These are phyloP conservation scores for Saturnispora quitensis DNA, from an alignment of 805 yeast genomes.

Conservation along the genomic window DNA sequence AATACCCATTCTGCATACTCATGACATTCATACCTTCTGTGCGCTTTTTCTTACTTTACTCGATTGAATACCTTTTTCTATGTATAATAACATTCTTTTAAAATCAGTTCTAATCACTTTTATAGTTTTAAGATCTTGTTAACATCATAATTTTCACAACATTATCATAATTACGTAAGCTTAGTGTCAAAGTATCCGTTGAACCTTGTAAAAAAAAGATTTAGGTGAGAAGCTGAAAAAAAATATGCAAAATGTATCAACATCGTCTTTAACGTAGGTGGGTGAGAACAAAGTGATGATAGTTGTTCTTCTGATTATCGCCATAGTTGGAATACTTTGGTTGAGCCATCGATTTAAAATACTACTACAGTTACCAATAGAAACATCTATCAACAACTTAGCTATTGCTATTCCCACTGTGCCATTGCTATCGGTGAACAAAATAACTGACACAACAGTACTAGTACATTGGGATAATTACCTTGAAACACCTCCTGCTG, in stretches of 20 bases:
- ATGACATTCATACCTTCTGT: not conserved
- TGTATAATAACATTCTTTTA: not conserved
- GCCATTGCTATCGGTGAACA: conserved; percentile 47
- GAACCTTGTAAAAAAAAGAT: not conserved
- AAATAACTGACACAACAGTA: conserved; percentile 36
- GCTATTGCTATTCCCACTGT: conserved; percentile 47
- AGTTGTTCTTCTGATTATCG: conserved; percentile 17
- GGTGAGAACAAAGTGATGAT: conserved; percentile 2
- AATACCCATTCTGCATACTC: not conserved
- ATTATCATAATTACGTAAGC: not conserved
- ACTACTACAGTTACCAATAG: conserved; percentile 34
- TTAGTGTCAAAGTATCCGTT: not conserved
- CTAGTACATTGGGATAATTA: conserved; percentile 46
- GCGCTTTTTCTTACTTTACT: not conserved
- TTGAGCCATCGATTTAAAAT: conserved; percentile 21
- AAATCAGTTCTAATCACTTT: not conserved
- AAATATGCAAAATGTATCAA: not conserved
- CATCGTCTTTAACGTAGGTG: not conserved
- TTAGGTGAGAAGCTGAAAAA: not conserved
- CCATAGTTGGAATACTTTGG: conserved; percentile 24
- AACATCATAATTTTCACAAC: not conserved
- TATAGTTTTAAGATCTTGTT: not conserved
- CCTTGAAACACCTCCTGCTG: not conserved
- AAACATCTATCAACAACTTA: conserved; percentile 36
- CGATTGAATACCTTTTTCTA: not conserved